Evolutionary conservation across 2,329 filamentous ascomycete genomes (phyloP).

Genomic region (Penicillium sp.): DNA sequence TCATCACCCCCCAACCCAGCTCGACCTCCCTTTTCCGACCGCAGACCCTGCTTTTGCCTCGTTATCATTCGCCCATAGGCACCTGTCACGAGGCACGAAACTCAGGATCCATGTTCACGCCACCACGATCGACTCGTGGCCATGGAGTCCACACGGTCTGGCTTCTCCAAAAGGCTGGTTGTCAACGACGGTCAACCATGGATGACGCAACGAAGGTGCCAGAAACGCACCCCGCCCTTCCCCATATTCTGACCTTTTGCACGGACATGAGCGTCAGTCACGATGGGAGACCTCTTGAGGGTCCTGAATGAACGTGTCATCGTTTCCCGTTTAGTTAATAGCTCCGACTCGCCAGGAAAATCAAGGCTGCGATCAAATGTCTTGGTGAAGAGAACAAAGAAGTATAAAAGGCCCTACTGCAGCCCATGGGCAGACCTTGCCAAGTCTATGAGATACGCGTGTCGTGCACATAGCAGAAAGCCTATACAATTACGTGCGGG

Average conservation of each 20-base stretch:
- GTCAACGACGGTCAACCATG: slow-evolving; percentile 3
- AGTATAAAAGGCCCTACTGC: no score
- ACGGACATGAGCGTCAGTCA: slow-evolving; percentile 4
- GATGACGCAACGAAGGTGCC: slow-evolving; percentile 5
- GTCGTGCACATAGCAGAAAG: no score
- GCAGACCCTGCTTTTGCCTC: neutral
- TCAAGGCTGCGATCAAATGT: no score
- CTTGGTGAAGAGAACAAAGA: slow-evolving; percentile 1
- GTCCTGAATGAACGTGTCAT: slow-evolving; percentile 22
- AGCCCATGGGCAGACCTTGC: no score
- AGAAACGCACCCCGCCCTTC: slow-evolving; percentile 10
- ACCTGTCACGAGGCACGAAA: slow-evolving; percentile 14
- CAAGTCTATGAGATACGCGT: neutral
- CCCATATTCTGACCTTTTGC: slow-evolving; percentile 15
- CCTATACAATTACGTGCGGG: no score
- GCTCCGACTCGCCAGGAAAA: slow-evolving; percentile 1
- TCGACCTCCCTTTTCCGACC: neutral
- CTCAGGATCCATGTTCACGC: no score
- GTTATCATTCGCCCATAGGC: slow-evolving; percentile 5
- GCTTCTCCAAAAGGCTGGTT: slow-evolving; percentile 6
- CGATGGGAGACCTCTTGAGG: neutral
- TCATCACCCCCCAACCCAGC: slow-evolving; percentile 11
- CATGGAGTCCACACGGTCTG: slow-evolving; percentile 12
- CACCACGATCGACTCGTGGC: slow-evolving; percentile 9
- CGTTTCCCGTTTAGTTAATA: slow-evolving; percentile 8